Evolutionary conservation across 2,329 filamentous ascomycete genomes (phyloP), one percentile per base, ranked within the genome.

Genomic region (Ophiognomonia clavigignenti-juglandacearum): DNA sequence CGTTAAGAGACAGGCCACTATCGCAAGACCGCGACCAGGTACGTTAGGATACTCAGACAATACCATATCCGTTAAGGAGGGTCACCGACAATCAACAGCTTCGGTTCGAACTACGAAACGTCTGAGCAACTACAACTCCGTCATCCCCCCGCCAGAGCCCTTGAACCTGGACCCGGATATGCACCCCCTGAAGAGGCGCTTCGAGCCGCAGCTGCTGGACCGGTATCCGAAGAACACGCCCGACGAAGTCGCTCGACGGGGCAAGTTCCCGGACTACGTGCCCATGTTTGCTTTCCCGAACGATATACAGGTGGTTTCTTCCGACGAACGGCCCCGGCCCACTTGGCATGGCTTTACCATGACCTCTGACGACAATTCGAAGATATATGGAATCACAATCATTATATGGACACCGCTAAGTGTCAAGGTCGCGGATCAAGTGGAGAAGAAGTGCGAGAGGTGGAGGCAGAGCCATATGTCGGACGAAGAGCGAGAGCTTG

Each of bases 241-340:
- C 19, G 90, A 96, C 49, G 91, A 96, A 57, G 67, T 86, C 43
- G 81, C 87, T 56, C 78, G 86, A 59, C 79, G 93, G 60, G 90
- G 89, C 45, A 84, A 80, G 48, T 97, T 98, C 61, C 93, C 93
- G 1, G 93, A 98, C 62, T 98, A 96, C 60, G 89, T 98, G 16
- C 93, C 93, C 47, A 97, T 98, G 93, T 98, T 98, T 66, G 91
- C 93, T 45, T 98, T 97, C 59, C 93, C 93, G 38, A 96, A 97
- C 66, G 93, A 98, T 64, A 93, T 98, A 57, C 90, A 90, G 54
- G 93, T 98, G 43, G 88, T 97, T 9, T 96, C 93, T 1, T 91
- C 91, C 1, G 93, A 98, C 60, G 89, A 96, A 63, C 80, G 91
- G 52, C 93, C 93, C 1, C 79, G 90, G 52, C 92, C 93, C n/a